phyloP scores from a whole-genome alignment of 2,329 filamentous ascomycete species.

The Neonectria coccinea region DNA sequence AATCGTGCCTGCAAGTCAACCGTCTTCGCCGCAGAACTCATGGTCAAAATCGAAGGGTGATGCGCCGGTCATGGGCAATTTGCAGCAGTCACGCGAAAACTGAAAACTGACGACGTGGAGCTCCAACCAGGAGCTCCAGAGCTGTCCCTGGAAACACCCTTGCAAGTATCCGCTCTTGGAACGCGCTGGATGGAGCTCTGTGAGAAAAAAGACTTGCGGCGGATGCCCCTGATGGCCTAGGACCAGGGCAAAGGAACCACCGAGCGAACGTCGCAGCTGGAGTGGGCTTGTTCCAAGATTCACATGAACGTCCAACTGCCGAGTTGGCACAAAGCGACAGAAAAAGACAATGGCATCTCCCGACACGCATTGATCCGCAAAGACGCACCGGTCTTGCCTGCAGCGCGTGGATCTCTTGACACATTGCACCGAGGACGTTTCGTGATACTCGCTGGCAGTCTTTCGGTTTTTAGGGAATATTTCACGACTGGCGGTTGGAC shows the following conservation, averaged over 20 bases:
- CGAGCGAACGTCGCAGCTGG: slow-evolving; percentile 18
- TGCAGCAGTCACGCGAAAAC: slow-evolving; percentile 13
- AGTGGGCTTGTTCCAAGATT: slow-evolving; percentile 13
- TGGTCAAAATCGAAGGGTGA: slow-evolving; percentile 7
- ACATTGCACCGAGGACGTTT: not conserved
- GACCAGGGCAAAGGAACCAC: slow-evolving; percentile 22
- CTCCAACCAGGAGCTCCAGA: slow-evolving; percentile 12
- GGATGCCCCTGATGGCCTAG: not conserved
- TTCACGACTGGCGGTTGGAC: not conserved
- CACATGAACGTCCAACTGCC: slow-evolving; percentile 27
- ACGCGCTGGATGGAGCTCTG: slow-evolving; percentile 16
- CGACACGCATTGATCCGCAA: not conserved
- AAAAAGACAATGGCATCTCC: slow-evolving; percentile 2
- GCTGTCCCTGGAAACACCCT: slow-evolving; percentile 11
- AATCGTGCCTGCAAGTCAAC: not conserved
- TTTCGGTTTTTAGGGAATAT: not conserved
- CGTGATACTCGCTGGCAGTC: slow-evolving; percentile 1
- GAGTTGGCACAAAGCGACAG: not conserved
- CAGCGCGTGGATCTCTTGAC: slow-evolving; percentile 4
- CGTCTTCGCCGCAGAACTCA: not conserved
- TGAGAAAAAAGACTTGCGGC: slow-evolving; percentile 3
- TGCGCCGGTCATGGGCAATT: slow-evolving; percentile 12
- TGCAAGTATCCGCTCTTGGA: slow-evolving; percentile 20
- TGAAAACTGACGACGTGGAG: not conserved
- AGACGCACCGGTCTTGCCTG: not conserved